Conservation (phyloP, 768 basidiomycete species). For the Kwoniella sp. region DNA sequence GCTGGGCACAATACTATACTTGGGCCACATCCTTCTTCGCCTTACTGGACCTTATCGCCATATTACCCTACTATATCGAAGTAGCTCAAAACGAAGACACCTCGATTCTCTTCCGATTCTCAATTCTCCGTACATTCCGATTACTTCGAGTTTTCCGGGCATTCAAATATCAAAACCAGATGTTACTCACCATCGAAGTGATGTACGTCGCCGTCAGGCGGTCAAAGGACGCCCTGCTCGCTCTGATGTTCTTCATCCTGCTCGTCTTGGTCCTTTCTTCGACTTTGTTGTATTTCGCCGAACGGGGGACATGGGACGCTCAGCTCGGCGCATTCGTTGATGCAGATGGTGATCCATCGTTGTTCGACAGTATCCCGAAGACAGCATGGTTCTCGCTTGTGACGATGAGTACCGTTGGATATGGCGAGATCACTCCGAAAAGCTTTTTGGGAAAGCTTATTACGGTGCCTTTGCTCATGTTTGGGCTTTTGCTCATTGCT, state of each 20-base stretch:
- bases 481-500: constrained; percentile 84
- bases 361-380: constrained; percentile 67
- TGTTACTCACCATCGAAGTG: constrained; percentile 61
- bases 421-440: constrained; percentile 86
- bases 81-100: constrained; percentile 81
- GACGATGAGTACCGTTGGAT: constrained; percentile 83
- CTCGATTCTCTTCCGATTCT: constrained; percentile 84
- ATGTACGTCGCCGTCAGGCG: constrained; percentile 87
- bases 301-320: constrained; percentile 86
- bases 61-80: constrained; percentile 87
- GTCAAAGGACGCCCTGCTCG: constrained; percentile 82
- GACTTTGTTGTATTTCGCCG: constrained; percentile 85
- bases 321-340: constrained; percentile 78
- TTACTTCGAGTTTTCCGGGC: constrained; percentile 85
- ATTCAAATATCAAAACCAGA: constrained; percentile 66
- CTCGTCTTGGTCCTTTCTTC: constrained; percentile 87
- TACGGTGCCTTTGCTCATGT: constrained; percentile 81
- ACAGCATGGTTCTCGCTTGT: constrained; percentile 69
- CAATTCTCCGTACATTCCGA: constrained; percentile 85
- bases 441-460: constrained; percentile 83
- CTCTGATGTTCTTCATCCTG: constrained; percentile 82
- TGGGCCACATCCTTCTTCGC: constrained; percentile 67
- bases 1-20: constrained; percentile 61
- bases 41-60: constrained; percentile 79
- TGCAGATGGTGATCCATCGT: constrained; percentile 65